phyloP scores from a whole-genome alignment of 176 grass and related monocot species.

The Oryza nivara region DNA sequence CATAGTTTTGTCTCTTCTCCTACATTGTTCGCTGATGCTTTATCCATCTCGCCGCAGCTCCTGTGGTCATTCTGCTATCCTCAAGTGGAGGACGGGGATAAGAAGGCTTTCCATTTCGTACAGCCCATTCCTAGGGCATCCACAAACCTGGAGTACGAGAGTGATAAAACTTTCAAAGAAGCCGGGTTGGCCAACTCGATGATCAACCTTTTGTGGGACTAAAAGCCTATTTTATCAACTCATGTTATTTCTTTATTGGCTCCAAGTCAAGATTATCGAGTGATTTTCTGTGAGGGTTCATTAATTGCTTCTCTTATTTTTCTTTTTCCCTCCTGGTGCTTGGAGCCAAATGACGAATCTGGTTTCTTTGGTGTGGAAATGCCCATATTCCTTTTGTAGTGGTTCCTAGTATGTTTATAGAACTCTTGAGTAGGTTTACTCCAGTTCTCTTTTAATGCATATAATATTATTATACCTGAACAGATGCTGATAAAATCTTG shows the following conservation, averaged over 20 bases:
- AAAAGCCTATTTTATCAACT: conserved; percentile 5
- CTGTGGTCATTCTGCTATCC: conserved; percentile 85
- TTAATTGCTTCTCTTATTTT: not conserved
- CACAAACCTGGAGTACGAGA: conserved; percentile 60
- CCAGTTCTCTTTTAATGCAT: conserved; percentile 44
- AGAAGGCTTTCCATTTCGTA: conserved; percentile 70
- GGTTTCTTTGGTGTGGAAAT: conserved; percentile 40
- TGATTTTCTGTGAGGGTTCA: not conserved
- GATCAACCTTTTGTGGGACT: conserved; percentile 83
- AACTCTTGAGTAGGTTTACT: conserved; percentile 13
- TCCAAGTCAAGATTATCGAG: conserved; percentile 12
- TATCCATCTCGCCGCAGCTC: conserved; percentile 43
- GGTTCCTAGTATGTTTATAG: conserved; percentile 41
- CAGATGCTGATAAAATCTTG: not conserved
- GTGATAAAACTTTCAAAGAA: conserved; percentile 71
- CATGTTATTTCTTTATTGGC: not conserved
- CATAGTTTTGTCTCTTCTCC: not conserved
- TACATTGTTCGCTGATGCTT: not conserved
- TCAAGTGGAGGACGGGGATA: conserved; percentile 59
- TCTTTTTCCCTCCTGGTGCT: not conserved
- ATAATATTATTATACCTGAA: conserved; percentile 23
- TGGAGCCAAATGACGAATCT: conserved; percentile 16
- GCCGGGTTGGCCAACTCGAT: conserved; percentile 81
- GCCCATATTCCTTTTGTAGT: not conserved
- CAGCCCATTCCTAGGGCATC: conserved; percentile 66